Evolutionary conservation across 305 asterid genomes (phyloP).

Genomic region (Solanum hybrid): DNA sequence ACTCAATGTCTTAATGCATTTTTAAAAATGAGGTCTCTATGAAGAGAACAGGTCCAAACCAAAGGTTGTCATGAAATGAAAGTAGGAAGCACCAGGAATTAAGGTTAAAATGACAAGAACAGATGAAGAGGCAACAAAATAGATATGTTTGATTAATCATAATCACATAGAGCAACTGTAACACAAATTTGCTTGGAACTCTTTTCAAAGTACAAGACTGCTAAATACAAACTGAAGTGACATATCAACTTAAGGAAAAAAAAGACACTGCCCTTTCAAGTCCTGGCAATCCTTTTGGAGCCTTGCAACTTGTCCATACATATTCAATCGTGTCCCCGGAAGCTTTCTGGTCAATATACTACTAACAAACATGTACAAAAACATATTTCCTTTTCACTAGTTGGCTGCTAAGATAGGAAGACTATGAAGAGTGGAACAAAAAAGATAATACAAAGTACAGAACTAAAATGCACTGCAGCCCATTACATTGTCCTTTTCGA

Average conservation of each 20-base stretch:
- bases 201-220: neutral
- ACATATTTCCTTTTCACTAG: slow-evolving; percentile 19
- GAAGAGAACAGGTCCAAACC: neutral
- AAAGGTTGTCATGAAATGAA: neutral
- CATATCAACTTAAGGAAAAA: neutral
- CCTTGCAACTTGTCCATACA: slow-evolving; percentile 4
- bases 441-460: slow-evolving; percentile 17
- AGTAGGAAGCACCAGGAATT: neutral
- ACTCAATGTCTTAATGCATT: neutral
- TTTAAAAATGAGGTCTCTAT: neutral
- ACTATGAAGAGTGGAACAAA: slow-evolving; percentile 8
- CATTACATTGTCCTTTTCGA: slow-evolving; percentile 14
- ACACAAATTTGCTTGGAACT: neutral
- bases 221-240: neutral
- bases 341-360: slow-evolving; percentile 21
- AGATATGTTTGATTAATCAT: neutral
- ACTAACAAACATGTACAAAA: slow-evolving; percentile 43
- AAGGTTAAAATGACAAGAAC: neutral
- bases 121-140: neutral
- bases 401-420: slow-evolving; percentile 7
- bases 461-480: slow-evolving; percentile 16
- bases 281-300: slow-evolving; percentile 4
- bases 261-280: neutral
- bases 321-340: slow-evolving; percentile 10
- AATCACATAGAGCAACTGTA: neutral